phyloP scores from a whole-genome alignment of 2,329 filamentous ascomycete genomes.

The Ceratocystis albifundus region DNA sequence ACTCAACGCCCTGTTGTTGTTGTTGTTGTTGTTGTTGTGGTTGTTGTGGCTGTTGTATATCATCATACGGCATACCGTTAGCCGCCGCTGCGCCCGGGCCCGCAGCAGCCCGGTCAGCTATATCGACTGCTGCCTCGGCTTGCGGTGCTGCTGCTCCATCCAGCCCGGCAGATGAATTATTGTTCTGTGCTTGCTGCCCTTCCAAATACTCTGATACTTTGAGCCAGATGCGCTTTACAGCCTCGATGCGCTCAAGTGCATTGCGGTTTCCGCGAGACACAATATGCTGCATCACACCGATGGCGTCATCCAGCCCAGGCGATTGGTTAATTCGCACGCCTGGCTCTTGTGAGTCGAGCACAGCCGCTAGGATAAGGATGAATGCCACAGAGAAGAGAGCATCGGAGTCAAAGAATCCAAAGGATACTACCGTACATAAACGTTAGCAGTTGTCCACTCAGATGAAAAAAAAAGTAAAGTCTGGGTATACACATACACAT shows the following conservation, averaged over 20 bases:
- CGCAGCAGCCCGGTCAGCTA: not conserved
- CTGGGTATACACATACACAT: slow-evolving; percentile 25
- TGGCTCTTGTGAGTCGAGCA: slow-evolving; percentile 22
- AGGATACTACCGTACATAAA: slow-evolving; percentile 10
- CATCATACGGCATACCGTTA: slow-evolving; percentile 14
- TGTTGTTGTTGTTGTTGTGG: slow-evolving; percentile 4
- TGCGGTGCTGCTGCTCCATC: not conserved
- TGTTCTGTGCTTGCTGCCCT: not conserved
- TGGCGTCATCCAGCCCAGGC: slow-evolving; percentile 21
- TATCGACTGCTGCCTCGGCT: not conserved
- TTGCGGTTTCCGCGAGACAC: slow-evolving; percentile 19
- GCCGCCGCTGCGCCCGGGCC: not conserved
- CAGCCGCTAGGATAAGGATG: slow-evolving; percentile 21
- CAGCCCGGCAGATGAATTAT: not conserved
- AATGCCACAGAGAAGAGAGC: slow-evolving; percentile 23
- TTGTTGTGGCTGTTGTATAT: slow-evolving; percentile 11
- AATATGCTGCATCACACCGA: slow-evolving; percentile 22
- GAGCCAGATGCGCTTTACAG: slow-evolving; percentile 21
- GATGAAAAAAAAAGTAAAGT: not conserved
- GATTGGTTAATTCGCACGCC: slow-evolving; percentile 11
- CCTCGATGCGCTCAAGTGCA: slow-evolving; percentile 19
- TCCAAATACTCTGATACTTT: slow-evolving; percentile 22
- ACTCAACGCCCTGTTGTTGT: slow-evolving; percentile 15
- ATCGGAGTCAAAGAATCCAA: slow-evolving; percentile 23
- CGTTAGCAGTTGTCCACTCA: not conserved